A percentile compares a stretch with the other conserved stretches of the same genome.
These are phyloP conservation scores for Chenopodium quinoa DNA, from an alignment of 148 eudicot species.

Conservation along the genomic window DNA sequence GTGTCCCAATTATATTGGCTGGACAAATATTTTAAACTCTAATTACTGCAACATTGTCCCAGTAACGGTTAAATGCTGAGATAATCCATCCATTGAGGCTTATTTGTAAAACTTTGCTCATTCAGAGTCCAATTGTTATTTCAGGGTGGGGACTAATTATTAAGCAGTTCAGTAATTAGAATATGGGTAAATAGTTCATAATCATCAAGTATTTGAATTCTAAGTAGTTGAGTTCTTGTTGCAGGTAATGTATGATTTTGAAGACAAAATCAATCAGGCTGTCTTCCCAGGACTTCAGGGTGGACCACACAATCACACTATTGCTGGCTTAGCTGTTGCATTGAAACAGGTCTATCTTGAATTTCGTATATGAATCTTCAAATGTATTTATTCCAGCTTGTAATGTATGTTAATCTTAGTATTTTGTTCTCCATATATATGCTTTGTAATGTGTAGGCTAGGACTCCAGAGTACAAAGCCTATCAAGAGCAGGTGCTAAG, in stretches of 20 bases:
- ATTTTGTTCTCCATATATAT: slow-evolving; percentile 6
- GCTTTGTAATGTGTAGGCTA: slow-evolving; percentile 51
- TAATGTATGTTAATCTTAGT: neutral
- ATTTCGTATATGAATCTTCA: slow-evolving; percentile 15
- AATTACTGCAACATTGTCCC: neutral
- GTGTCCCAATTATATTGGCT: neutral
- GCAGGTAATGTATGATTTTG: slow-evolving; percentile 57
- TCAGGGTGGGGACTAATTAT: neutral
- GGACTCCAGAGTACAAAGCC: slow-evolving; percentile 86
- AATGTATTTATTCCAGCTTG: neutral
- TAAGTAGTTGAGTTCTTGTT: slow-evolving; percentile 9
- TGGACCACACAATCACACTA: slow-evolving; percentile 98
- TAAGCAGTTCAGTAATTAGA: neutral
- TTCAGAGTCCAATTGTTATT: neutral
- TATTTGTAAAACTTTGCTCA: neutral
- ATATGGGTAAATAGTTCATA: neutral
- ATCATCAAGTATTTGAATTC: slow-evolving; percentile 1
- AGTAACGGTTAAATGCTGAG: neutral
- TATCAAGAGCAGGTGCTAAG: slow-evolving; percentile 98
- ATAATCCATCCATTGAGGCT: neutral
- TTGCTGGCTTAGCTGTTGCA: slow-evolving; percentile 94
- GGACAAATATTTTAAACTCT: neutral
- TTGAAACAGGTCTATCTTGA: slow-evolving; percentile 71
- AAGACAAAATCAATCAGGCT: slow-evolving; percentile 95
- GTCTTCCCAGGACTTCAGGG: slow-evolving; percentile 99